Evolutionary conservation across 805 yeast genomes (phyloP).

Genomic region (Candida maltosa): DNA sequence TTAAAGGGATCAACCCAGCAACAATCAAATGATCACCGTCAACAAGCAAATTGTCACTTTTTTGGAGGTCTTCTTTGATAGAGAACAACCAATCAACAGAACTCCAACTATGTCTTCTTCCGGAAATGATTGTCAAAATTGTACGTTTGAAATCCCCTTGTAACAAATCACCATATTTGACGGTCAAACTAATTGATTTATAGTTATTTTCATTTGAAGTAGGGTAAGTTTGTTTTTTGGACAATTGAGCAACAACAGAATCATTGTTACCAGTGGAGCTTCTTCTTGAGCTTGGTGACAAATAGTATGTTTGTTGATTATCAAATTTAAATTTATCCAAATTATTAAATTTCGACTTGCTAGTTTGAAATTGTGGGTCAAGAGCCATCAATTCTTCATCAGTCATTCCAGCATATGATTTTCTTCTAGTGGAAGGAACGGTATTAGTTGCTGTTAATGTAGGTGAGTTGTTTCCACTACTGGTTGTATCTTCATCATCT

Average conservation of each 20-base stretch:
- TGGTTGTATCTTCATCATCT: not conserved
- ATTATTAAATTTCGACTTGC: constrained; percentile 35
- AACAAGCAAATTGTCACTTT: constrained; percentile 20
- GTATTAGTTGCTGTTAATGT: not conserved
- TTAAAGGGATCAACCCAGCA: constrained; percentile 28
- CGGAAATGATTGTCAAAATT: constrained; percentile 34
- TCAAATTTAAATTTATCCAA: constrained; percentile 45
- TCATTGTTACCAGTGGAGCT: constrained; percentile 9
- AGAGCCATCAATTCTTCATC: constrained; percentile 52
- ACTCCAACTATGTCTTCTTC: constrained; percentile 44
- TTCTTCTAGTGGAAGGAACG: constrained; percentile 24
- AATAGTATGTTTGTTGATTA: constrained; percentile 29
- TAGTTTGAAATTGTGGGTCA: constrained; percentile 47
- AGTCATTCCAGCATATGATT: constrained; percentile 50
- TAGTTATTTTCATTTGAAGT: constrained; percentile 35
- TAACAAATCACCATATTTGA: constrained; percentile 37
- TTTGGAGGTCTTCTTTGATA: constrained; percentile 9
- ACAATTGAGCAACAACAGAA: constrained; percentile 4
- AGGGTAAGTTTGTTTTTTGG: constrained; percentile 17
- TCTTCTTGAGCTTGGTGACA: constrained; percentile 13
- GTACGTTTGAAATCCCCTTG: constrained; percentile 24
- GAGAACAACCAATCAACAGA: constrained; percentile 36
- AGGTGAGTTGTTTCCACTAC: constrained; percentile 1
- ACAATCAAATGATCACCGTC: constrained; percentile 39
- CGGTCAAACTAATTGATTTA: constrained; percentile 39